These are phyloP conservation scores for Penicillium frequentans DNA, from an alignment of 2,329 filamentous ascomycete genomes.

Conservation along the genomic window DNA sequence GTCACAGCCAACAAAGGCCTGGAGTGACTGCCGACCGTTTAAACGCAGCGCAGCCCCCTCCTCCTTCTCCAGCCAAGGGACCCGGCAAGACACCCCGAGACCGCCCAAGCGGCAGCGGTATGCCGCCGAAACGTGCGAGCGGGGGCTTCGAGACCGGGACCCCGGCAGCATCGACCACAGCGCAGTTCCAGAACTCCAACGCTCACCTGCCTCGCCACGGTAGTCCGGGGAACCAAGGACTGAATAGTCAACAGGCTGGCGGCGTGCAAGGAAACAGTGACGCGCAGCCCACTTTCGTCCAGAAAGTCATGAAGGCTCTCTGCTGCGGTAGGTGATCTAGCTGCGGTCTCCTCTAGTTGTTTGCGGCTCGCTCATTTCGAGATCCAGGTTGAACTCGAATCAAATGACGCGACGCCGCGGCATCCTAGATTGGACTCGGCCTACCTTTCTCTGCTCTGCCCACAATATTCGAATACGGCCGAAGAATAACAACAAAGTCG, in stretches of 20 bases:
- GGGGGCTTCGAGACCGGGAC: slow-evolving; percentile 68
- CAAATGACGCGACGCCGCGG: slow-evolving; percentile 13
- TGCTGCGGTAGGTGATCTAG: slow-evolving; percentile 70
- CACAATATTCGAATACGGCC: slow-evolving; percentile 12
- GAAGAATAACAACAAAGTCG: slow-evolving; percentile 19
- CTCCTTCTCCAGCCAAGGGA: slow-evolving; percentile 78
- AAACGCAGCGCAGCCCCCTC: slow-evolving; percentile 90
- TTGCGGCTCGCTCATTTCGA: slow-evolving; percentile 25
- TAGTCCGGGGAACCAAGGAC: slow-evolving; percentile 56
- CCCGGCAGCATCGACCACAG: slow-evolving; percentile 86
- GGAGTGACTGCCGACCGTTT: slow-evolving; percentile 80
- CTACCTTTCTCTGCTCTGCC: slow-evolving; percentile 15
- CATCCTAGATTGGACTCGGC: slow-evolving; percentile 15
- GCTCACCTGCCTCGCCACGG: slow-evolving; percentile 72
- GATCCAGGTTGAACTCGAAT: slow-evolving; percentile 35
- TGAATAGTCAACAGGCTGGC: slow-evolving; percentile 59
- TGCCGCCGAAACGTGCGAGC: slow-evolving; percentile 74
- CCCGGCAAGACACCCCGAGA: slow-evolving; percentile 66
- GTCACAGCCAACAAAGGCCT: slow-evolving; percentile 59
- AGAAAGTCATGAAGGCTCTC: slow-evolving; percentile 88
- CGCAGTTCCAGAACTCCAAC: slow-evolving; percentile 94
- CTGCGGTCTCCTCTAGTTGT: slow-evolving; percentile 13
- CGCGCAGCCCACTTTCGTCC: slow-evolving; percentile 75
- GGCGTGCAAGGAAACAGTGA: slow-evolving; percentile 60
- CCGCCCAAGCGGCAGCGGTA: slow-evolving; percentile 76